Conservation (phyloP, 306 rosid genomes). For the Quercus wislizeni region DNA sequence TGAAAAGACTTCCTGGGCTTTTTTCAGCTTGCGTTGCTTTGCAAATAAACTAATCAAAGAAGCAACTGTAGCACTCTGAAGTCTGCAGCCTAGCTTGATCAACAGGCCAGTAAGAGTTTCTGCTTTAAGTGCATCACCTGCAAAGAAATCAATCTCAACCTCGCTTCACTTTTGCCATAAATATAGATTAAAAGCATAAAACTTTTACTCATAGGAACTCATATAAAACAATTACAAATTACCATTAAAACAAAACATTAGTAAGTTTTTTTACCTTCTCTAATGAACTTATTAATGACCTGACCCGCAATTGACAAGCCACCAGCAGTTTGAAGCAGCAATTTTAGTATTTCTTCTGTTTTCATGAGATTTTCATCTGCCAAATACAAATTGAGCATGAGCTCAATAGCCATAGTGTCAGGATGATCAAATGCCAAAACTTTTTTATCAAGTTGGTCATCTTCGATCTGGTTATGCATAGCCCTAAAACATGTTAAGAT, state of each 20-base stretch:
- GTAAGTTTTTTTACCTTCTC: constrained; percentile 53
- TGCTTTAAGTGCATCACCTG: constrained; percentile 83
- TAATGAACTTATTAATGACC: constrained; percentile 46
- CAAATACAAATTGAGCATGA: constrained; percentile 60
- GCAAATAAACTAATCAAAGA: constrained; percentile 66
- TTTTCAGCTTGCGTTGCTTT: constrained; percentile 59
- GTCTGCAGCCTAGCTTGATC: constrained; percentile 43
- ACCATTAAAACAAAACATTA: not conserved
- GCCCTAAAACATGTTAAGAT: constrained; percentile 50
- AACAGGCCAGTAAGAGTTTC: constrained; percentile 48
- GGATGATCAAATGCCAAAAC: constrained; percentile 38
- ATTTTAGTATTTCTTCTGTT: constrained; percentile 44
- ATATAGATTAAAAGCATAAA: constrained; percentile 19
- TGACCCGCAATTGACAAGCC: constrained; percentile 45
- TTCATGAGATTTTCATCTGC: constrained; percentile 43
- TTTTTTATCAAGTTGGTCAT: constrained; percentile 40
- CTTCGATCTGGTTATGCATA: constrained; percentile 38
- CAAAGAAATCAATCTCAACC: constrained; percentile 1
- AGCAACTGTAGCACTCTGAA: constrained; percentile 56
- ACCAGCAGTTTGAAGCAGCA: constrained; percentile 44
- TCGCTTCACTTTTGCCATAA: not conserved
- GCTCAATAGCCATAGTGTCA: constrained; percentile 60
- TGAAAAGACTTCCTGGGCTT: constrained; percentile 67
- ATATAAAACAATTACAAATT: not conserved
- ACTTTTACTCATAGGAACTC: not conserved